Conservation (phyloP, 164 flowering plant species). For the Pachysandra terminalis region DNA sequence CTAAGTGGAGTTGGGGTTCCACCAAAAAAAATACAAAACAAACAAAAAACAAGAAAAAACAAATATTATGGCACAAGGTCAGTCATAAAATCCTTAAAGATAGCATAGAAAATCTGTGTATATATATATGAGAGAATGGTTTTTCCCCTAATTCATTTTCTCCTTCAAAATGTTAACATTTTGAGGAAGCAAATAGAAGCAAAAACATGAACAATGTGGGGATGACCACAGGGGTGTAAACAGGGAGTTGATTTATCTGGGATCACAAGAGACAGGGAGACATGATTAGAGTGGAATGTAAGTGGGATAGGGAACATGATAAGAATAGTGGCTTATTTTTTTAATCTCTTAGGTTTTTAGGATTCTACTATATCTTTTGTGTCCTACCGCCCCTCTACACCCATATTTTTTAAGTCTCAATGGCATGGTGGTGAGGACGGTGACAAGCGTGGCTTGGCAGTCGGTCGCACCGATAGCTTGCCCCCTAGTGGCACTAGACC, state of each 20-base stretch:
- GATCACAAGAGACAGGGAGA: conserved; percentile 25
- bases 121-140: no score
- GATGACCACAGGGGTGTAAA: no score
- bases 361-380: conserved; percentile 13
- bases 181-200: not conserved
- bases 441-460: conserved; percentile 8
- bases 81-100: no score
- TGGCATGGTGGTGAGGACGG: conserved; percentile 22
- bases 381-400: conserved; percentile 18
- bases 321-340: conserved; percentile 20
- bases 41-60: no score
- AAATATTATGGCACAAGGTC: no score
- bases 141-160: not conserved
- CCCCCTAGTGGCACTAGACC: conserved; percentile 1
- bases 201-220: not conserved
- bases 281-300: conserved; percentile 37
- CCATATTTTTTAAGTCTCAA: conserved; percentile 7
- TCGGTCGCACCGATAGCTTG: not conserved
- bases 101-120: no score
- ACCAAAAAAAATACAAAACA: no score
- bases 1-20: no score
- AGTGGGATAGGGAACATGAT: conserved; percentile 35
- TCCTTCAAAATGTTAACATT: not conserved
- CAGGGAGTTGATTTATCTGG: no score
- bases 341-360: conserved; percentile 18